phyloP scores from a whole-genome alignment of 352 stramenopile species.

The Phytophthora fragariaefolia region DNA sequence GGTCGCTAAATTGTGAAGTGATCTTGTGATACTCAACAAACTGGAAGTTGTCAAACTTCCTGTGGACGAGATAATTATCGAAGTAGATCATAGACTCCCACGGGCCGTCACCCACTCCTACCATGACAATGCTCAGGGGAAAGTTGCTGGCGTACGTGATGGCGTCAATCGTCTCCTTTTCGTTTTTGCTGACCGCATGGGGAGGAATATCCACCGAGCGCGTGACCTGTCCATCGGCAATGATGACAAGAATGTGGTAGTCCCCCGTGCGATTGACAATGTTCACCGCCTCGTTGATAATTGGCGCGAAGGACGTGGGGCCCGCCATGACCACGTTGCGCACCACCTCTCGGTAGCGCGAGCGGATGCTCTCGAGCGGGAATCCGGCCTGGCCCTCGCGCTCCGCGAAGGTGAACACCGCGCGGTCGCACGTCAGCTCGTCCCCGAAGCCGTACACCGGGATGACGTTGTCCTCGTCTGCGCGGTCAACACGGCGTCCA shows the following conservation, averaged over 20 bases:
- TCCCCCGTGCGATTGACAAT: constrained; percentile 80
- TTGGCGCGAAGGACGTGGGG: constrained; percentile 86
- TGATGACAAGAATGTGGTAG: constrained; percentile 91
- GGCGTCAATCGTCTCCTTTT: constrained; percentile 89
- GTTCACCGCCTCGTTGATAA: constrained; percentile 83
- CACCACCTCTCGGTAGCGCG: constrained; percentile 74
- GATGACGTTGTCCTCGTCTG: constrained; percentile 89
- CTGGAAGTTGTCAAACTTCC: constrained; percentile 90
- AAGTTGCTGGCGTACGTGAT: constrained; percentile 86
- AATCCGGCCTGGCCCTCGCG: constrained; percentile 51
- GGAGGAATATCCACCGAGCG: constrained; percentile 79
- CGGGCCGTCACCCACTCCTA: constrained; percentile 81
- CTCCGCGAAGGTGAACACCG: constrained; percentile 77
- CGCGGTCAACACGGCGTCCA: too few species aligned
- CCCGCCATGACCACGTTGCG: constrained; percentile 81
- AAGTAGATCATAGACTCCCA: constrained; percentile 87
- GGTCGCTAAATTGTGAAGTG: constrained; percentile 45
- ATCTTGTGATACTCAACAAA: constrained; percentile 89
- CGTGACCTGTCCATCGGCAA: constrained; percentile 88
- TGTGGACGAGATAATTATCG: constrained; percentile 77
- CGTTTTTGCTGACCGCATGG: constrained; percentile 81
- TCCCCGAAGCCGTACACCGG: constrained; percentile 88
- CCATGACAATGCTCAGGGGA: constrained; percentile 82
- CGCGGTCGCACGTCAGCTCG: constrained; percentile 77
- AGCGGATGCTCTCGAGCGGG: constrained; percentile 68